Base-by-base conservation (phyloP, 768 basidiomycete genomes). In the Suillus cothurnatus region DNA sequence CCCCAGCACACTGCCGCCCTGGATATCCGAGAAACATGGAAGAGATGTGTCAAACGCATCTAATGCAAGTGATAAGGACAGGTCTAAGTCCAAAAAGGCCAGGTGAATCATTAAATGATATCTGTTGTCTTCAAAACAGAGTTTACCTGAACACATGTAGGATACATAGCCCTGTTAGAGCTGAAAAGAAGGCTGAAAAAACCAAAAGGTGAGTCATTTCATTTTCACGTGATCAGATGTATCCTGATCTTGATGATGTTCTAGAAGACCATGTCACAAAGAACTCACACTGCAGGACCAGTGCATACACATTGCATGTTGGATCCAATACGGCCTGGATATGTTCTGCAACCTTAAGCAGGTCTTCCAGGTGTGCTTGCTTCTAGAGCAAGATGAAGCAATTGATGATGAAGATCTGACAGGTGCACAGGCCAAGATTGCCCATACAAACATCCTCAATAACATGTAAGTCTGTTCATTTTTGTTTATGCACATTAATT, bases 311-410 rank as follows among this genome's bases (percentile, higher is more conserved):
- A 28, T 59, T 64, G 63, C 57, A 60, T 3, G 32, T 8, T 64
- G 57, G 57, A 64, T 60, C n/a, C 56, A 39, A 23, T 8, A 6
- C 11, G 32, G 41, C 21, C 50, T 64, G n/a, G 45, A 64, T 31
- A 64, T 64, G 57, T 64, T 64, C 28, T 59, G 45, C 4, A 3
- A 64, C 32, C 43, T 64, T 7, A 58, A 45, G 32, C 26, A 58
- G n/a, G 57, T 36, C 2, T 60, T 64, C 19, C 41, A 60, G 15
- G 57, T 64, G 7, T 28, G 23, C 9, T 23, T 64, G 4, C 63
- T 64, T 59, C 23, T 64, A n/a, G 56, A 64, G 43, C 57, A 64
- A 28, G 56, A 60, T 2, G 45, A 32, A 15, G 38, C 2, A 2
- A 31, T 7, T 5, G 19, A 38, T 39, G 32, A 61, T 1, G 14